Evolutionary conservation across 352 stramenopile genomes (phyloP).

Genomic region (Pythium utonaiense): DNA sequence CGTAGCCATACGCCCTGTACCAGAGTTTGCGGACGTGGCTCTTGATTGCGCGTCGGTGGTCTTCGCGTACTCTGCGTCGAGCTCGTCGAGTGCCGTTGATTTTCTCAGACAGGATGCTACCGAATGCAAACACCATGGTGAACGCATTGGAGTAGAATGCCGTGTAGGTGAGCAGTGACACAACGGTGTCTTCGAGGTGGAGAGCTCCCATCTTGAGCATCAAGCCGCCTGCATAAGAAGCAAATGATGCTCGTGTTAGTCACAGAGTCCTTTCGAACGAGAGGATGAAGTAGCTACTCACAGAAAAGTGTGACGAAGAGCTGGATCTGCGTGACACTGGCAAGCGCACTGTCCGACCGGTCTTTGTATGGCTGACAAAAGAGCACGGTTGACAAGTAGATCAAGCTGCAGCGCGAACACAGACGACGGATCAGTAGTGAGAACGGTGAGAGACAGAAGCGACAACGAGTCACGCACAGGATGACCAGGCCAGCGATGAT

Average conservation of each 20-base stretch:
- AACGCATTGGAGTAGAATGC: conserved; percentile 49
- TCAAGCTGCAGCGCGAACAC: conserved; percentile 32
- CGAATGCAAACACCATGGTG: conserved; percentile 45
- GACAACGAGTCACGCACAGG: conserved; percentile 33
- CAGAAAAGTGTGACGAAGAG: conserved; percentile 79
- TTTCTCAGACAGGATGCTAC: conserved; percentile 66
- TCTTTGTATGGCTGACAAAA: conserved; percentile 71
- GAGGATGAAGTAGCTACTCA: conserved; percentile 26
- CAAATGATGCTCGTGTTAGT: too few species aligned
- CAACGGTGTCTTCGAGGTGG: conserved; percentile 39
- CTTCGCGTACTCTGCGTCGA: conserved; percentile 32
- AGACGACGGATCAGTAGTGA: neutral
- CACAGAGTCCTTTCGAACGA: too few species aligned
- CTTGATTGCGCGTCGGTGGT: conserved; percentile 44
- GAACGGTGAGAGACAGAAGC: neutral
- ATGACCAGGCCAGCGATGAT: conserved; percentile 69
- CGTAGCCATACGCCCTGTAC: conserved; percentile 50
- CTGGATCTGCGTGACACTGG: conserved; percentile 64
- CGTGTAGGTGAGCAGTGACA: conserved; percentile 46
- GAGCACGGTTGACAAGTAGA: conserved; percentile 74
- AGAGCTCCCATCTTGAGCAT: conserved; percentile 64
- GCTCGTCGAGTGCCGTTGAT: conserved; percentile 26
- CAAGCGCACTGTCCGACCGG: conserved; percentile 55
- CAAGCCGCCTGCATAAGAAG: conserved; percentile 42
- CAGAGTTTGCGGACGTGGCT: conserved; percentile 51